These are phyloP conservation scores for Tremella fuciformis DNA, from an alignment of 768 basidiomycete species.

Conservation along the genomic window DNA sequence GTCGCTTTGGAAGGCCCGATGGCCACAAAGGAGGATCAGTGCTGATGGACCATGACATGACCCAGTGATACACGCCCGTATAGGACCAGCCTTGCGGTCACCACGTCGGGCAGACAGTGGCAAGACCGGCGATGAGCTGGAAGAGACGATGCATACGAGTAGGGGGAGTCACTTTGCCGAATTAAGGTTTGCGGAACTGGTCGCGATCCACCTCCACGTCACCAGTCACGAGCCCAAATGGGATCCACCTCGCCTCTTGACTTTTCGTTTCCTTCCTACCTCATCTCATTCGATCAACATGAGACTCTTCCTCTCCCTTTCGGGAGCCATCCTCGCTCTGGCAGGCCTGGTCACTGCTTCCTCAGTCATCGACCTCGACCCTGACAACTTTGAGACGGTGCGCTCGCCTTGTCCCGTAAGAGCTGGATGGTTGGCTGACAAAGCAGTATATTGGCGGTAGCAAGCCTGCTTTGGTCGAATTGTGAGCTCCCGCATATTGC, in stretches of 20 bases:
- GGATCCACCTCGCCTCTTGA: background rate
- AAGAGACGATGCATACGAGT: too few relatives aligned
- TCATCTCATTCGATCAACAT: constrained; percentile 18
- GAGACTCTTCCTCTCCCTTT: constrained; percentile 28
- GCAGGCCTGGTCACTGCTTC: constrained; percentile 54
- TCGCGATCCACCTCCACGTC: too few relatives aligned
- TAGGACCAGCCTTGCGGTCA: too few relatives aligned
- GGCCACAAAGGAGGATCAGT: too few relatives aligned
- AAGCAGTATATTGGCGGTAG: constrained; percentile 62
- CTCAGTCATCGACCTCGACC: constrained; percentile 75
- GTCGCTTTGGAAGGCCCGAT: too few relatives aligned
- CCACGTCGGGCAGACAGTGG: too few relatives aligned
- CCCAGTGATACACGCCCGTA: too few relatives aligned
- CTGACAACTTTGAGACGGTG: constrained; percentile 69
- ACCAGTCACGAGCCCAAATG: too few relatives aligned
- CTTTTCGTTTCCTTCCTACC: background rate
- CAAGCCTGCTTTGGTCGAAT: constrained; percentile 82
- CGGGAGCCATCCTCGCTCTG: constrained; percentile 26
- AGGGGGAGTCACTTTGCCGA: too few relatives aligned
- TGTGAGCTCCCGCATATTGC: constrained; percentile 60
- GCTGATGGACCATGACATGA: too few relatives aligned
- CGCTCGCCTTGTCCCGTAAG: constrained; percentile 17
- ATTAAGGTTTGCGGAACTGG: too few relatives aligned
- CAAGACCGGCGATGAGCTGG: too few relatives aligned
- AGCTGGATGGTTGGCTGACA: constrained; percentile 11